Conservation (phyloP, 768 basidiomycete species). For the Pleurotus cornucopiae region DNA sequence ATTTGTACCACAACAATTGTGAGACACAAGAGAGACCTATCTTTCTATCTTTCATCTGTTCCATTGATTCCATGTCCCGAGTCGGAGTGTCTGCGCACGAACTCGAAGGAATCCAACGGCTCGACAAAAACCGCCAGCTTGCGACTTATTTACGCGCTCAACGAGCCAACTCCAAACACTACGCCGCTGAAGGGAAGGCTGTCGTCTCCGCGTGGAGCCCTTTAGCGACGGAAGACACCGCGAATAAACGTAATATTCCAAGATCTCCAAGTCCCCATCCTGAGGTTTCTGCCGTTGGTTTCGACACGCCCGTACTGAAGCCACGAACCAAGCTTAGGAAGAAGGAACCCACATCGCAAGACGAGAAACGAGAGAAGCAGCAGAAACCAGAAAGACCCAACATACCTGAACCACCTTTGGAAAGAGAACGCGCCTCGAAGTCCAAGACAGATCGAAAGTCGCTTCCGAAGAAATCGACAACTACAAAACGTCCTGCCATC, state of each 20-base stretch:
- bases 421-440: neutral
- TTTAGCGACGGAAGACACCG: neutral
- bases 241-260: slow-evolving; percentile 8
- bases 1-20: neutral
- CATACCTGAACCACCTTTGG: neutral
- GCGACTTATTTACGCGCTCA: slow-evolving; percentile 48
- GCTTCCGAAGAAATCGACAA: neutral
- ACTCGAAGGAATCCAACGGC: slow-evolving; percentile 12
- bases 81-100: neutral
- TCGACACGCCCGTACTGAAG: slow-evolving; percentile 54
- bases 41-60: too few species aligned
- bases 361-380: neutral
- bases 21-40: too few species aligned
- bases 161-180: slow-evolving; percentile 33
- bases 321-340: slow-evolving; percentile 28
- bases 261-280: neutral
- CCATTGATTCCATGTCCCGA: too few species aligned
- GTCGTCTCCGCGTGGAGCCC: slow-evolving; percentile 25
- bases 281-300: slow-evolving; percentile 21
- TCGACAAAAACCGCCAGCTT: slow-evolving; percentile 39
- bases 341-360: neutral
- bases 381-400: slow-evolving; percentile 15
- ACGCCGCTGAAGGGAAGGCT: slow-evolving; percentile 37
- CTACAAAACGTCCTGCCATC: neutral
- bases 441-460: too few species aligned